These are phyloP conservation scores for Lactifluus echinatus DNA, from an alignment of 768 basidiomycete species.

Conservation along the genomic window DNA sequence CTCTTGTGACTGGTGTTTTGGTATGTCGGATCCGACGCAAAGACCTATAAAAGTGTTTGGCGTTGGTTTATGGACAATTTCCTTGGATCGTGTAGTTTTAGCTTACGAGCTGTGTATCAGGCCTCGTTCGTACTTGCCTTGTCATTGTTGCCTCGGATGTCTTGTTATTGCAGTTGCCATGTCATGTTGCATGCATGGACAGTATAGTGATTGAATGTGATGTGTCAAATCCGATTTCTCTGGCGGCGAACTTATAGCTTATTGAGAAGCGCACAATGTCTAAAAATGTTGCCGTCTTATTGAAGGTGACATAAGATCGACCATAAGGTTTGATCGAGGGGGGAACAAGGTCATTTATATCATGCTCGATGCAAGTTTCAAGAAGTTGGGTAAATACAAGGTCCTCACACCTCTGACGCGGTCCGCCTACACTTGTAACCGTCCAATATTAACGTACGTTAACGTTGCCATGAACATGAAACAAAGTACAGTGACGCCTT, in stretches of 20 bases:
- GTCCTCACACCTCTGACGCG: background rate
- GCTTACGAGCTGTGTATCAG: background rate
- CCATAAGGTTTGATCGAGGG: background rate
- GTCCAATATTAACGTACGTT: too few species aligned
- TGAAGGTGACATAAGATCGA: background rate
- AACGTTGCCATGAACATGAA: too few species aligned
- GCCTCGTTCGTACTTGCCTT: background rate
- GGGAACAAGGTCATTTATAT: slow-evolving; percentile 1
- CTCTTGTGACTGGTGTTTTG: background rate
- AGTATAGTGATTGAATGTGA: background rate
- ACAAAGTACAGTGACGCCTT: too few species aligned
- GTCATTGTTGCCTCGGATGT: background rate
- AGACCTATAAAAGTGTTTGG: background rate
- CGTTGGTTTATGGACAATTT: background rate
- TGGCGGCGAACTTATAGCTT: background rate
- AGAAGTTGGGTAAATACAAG: background rate
- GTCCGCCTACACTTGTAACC: background rate
- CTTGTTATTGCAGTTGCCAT: background rate
- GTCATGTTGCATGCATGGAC: background rate
- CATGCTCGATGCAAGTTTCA: too few species aligned
- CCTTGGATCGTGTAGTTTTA: background rate
- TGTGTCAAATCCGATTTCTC: background rate
- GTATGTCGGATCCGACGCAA: background rate
- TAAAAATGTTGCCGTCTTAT: background rate
- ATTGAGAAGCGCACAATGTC: background rate